Evolutionary conservation across 768 basidiomycete species (phyloP), one percentile per base, ranked within the genome.

Genomic region (Floccularia luteovirens): DNA sequence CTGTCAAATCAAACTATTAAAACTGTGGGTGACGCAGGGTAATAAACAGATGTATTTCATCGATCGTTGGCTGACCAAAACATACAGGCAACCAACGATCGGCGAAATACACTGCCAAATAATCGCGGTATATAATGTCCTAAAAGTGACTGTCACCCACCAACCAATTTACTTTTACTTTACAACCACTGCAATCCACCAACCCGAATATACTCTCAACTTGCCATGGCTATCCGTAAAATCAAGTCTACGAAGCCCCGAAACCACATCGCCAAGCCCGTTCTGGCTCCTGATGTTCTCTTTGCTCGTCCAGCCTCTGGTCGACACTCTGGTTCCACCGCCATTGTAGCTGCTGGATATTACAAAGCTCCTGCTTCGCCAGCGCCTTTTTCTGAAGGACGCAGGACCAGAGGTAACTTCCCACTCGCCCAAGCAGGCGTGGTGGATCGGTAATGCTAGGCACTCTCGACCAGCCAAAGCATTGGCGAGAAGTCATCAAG

Each of bases 1-100:
- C n/a, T n/a, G n/a, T n/a, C n/a, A n/a, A n/a, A n/a, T n/a, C n/a
- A n/a, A n/a, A n/a, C n/a, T n/a, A n/a, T n/a, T n/a, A n/a, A n/a
- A n/a, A n/a, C n/a, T n/a, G n/a, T n/a, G n/a, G n/a, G n/a, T n/a
- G n/a, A n/a, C n/a, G n/a, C n/a, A n/a, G n/a, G n/a, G n/a, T n/a
- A n/a, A n/a, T n/a, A n/a, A n/a, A n/a, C n/a, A n/a, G 8, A 34
- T 34, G 6, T 12, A 14, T 34, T 7, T 7, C 20, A 8, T 34
- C 7, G 32, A 19, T 30, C n/a, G 19, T 27, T 31, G n/a, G 32
- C 32, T 30, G 14, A 14, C 10, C 27, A 30, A 17, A 19, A 34
- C 7, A 34, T 34, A 7, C n/a, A 34, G n/a, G 32, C 32, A 19
- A 34, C 32, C 32, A 34, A 34, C 32, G 32, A 34, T 34, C 32